These are phyloP conservation scores for Zygnema cylindricum DNA, from an alignment of 139 green algal species.

Conservation along the genomic window DNA sequence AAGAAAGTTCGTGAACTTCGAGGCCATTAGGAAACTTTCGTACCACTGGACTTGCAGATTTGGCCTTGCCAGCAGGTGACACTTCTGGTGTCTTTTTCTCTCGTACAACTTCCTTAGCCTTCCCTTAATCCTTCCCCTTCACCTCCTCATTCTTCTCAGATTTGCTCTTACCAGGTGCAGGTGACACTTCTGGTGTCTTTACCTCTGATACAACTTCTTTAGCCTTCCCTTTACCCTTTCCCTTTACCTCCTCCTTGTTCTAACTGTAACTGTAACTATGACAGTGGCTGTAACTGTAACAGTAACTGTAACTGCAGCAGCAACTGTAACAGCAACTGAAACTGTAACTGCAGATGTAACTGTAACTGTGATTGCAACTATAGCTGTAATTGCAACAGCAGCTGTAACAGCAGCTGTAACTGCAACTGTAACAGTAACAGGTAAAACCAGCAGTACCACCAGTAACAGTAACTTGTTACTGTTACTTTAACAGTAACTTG, in stretches of 20 bases:
- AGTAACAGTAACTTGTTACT: no score
- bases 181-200: not conserved
- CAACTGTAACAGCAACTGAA: no score
- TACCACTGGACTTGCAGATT: constrained; percentile 35
- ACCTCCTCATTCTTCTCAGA: not conserved
- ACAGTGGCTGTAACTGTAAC: no score
- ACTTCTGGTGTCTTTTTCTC: not conserved
- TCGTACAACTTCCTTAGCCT: not conserved
- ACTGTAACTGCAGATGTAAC: no score
- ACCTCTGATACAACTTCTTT: not conserved
- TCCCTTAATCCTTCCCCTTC: constrained; percentile 14
- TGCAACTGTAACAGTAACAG: no score
- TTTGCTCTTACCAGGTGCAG: not conserved
- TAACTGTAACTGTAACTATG: not conserved
- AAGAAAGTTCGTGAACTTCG: constrained; percentile 75
- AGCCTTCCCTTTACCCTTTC: not conserved
- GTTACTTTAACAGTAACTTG: no score
- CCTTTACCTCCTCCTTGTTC: not conserved
- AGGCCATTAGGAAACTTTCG: constrained; percentile 67
- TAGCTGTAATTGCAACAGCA: no score
- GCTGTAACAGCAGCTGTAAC: no score
- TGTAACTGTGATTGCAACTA: no score
- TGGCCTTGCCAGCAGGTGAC: not conserved
- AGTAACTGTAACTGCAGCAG: no score
- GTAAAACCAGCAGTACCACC: no score